Base-by-base conservation (phyloP, 208 protist genomes). In the Angomonas ambiguus region DNA sequence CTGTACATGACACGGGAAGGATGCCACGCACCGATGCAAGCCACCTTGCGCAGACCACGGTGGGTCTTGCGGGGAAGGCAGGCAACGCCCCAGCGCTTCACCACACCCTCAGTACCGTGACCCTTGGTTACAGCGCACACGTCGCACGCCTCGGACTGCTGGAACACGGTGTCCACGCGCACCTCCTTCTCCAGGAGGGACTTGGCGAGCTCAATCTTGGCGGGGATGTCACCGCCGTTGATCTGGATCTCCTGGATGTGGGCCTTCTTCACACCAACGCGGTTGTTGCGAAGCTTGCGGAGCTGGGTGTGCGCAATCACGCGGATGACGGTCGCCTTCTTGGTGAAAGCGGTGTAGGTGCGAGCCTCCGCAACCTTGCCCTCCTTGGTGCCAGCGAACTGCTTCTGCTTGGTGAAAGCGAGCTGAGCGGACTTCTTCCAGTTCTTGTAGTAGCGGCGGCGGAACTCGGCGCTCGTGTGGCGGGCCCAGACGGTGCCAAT, bases 181-280 rank as follows among this genome's bases (percentile, higher is more conserved):
- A 99, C 79, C 63, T 96, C 69, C 89, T 99, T 97, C 92, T 99
- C 98, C 34, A 99, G 93, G 30, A 98, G 77, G 4, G 66, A 51
- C 38, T 86, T 71, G 63, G 87, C 98, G 65, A 98, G 99, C 58
- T 90, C 85, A 24, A 99, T 84, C 93, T 99, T 99, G 71, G 98
- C 86, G 25, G 74, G 80, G 55, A 98, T 79, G 64, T 79, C 75
- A 69, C 99, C 98, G 77, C 99, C 99, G 91, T 99, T 99, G 72
- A 99, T 82, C 88, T 99, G 98, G 86, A 99, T 99, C 94, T 99
- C 99, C 72, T 99, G 94, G 58, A 99, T 77, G 79, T 99, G 93
- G 25, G 99, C 98, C 88, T 99, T 99, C 97, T 99, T 99, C 82
- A 98, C 90, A 53, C 83, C 85, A 68, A 98, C 62, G 64, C 98